These are phyloP conservation scores for Acacia crassicarpa DNA, from an alignment of 306 rosid genomes.

Conservation along the genomic window DNA sequence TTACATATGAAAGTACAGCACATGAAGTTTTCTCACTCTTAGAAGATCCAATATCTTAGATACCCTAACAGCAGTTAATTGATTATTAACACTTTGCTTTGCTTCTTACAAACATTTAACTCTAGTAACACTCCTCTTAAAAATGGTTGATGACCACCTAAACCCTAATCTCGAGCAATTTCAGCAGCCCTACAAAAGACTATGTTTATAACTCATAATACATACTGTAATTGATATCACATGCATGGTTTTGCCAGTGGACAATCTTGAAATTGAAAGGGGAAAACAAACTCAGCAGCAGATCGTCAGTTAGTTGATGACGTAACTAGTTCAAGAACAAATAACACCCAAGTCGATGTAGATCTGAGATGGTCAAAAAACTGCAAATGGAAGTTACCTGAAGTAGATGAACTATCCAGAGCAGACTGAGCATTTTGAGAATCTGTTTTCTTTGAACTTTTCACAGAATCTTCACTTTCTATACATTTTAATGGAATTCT, in stretches of 20 bases:
- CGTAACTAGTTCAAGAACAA: slow-evolving; percentile 18
- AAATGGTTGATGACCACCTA: neutral
- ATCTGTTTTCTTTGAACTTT: slow-evolving; percentile 34
- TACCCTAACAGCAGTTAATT: neutral
- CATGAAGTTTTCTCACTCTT: neutral
- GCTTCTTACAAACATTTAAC: neutral
- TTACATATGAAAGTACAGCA: neutral
- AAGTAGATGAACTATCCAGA: slow-evolving; percentile 50
- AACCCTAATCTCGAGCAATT: neutral
- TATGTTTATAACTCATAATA: neutral
- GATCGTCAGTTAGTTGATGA: neutral
- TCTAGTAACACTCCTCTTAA: neutral
- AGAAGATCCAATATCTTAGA: neutral
- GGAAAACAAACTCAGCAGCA: neutral
- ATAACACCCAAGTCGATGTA: slow-evolving; percentile 11
- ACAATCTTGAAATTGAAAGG: neutral
- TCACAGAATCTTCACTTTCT: slow-evolving; percentile 50
- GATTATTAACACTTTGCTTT: neutral
- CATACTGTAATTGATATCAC: neutral
- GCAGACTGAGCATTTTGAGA: slow-evolving; percentile 45
- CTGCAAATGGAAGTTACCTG: slow-evolving; percentile 27
- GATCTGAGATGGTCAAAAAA: slow-evolving; percentile 9
- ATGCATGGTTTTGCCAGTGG: neutral
- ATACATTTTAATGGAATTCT: slow-evolving; percentile 88
- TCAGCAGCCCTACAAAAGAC: neutral